phyloP scores from a whole-genome alignment of 768 basidiomycete species.

The Phylloporus arenicola region DNA sequence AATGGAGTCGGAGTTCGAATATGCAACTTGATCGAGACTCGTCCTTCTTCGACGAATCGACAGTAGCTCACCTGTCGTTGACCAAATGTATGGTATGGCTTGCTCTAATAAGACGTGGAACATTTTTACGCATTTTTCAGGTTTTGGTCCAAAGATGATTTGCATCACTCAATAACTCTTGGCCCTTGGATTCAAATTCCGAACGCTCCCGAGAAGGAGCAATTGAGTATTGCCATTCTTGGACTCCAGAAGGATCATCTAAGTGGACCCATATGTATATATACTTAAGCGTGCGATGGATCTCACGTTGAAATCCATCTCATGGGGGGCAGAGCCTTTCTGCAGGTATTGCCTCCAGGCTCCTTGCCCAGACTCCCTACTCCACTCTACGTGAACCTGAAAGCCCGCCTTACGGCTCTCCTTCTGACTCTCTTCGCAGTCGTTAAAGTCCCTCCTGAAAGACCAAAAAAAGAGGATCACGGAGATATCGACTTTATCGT shows the following conservation, averaged over 20 bases:
- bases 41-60: too few relatives aligned
- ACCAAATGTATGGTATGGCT: not conserved
- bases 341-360: constrained; percentile 34
- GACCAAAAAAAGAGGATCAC: constrained; percentile 58
- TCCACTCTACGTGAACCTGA: constrained; percentile 46
- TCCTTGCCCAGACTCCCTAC: constrained; percentile 63
- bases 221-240: constrained; percentile 6
- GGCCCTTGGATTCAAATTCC: not conserved
- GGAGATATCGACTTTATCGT: constrained; percentile 72
- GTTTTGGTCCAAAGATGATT: not conserved
- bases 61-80: too few relatives aligned
- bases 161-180: not conserved
- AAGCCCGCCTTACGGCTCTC: constrained; percentile 37
- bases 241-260: constrained; percentile 14
- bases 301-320: not conserved
- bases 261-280: not conserved
- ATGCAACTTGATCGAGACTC: not conserved
- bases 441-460: constrained; percentile 56
- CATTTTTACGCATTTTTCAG: too few relatives aligned
- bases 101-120: too few relatives aligned
- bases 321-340: constrained; percentile 75
- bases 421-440: constrained; percentile 44
- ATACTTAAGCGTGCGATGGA: not conserved
- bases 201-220: not conserved
- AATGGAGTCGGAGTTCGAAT: not conserved